Evolutionary conservation across 768 basidiomycete species (phyloP), one percentile per base, ranked within the genome.

Genomic region (Pleurotus eryngii): DNA sequence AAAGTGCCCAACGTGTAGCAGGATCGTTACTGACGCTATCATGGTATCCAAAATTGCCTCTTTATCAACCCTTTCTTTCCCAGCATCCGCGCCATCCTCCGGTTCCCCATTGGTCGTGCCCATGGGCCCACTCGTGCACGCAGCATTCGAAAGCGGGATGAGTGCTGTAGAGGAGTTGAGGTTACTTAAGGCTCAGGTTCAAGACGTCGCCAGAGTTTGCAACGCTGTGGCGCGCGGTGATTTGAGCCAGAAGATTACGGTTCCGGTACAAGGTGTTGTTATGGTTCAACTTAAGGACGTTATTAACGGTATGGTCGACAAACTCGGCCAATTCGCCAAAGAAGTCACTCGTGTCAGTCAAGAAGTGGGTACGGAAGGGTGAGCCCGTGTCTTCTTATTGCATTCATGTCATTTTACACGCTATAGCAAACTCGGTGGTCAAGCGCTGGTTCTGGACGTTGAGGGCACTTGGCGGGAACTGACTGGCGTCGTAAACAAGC

Each of bases 391-490:
- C 18, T 51, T 56, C 55, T 39, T 26, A 11, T 2, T 38, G 24
- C 12, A 4, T 5, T 12, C 54, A 40, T 56, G 46, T 18, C 15
- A 40, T 64, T 67, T 82, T 59, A 81, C 77, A 54, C 75, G 67
- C 51, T 77, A 84, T 66, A 93, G 93, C 2, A 90, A 90, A 82
- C 76, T 94, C 53, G 92, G 92, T 48, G 91, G 90, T 11, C 91
- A 94, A 65, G 92, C 92, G 20, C 77, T 88, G 58, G 93, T 95
- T 15, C 70, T 90, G 24, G 91, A 92, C 57, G 92, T 94, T 49
- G 90, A 94, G 75, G 93, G 93, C 24, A 90, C 89, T n/a, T 92
- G 90, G 90, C 80, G 86, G 43, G 87, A 92, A 70, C 72, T 92
- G 56, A 92, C 90, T 0, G 87, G 85, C 59, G 87, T 89, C 47